These are phyloP conservation scores for Sisymbrium irio DNA, from an alignment of 345 rosid species.

Conservation along the genomic window DNA sequence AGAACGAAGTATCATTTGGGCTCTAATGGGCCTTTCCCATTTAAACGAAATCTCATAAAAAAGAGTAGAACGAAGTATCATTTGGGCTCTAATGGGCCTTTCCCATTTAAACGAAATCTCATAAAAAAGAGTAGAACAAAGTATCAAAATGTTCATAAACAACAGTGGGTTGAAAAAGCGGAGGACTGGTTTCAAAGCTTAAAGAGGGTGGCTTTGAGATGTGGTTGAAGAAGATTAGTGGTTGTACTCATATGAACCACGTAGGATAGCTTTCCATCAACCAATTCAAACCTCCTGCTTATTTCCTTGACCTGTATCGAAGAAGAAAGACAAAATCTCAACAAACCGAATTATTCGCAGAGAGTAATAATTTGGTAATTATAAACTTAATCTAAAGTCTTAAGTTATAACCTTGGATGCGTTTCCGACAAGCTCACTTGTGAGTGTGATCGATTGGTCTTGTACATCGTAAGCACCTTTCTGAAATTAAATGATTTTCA, in stretches of 20 bases:
- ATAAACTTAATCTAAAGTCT: too few relatives aligned
- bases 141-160: too few relatives aligned
- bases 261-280: constrained; percentile 47
- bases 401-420: constrained; percentile 87
- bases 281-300: constrained; percentile 44
- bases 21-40: too few relatives aligned
- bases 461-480: constrained; percentile 49
- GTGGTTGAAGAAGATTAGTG: constrained; percentile 47
- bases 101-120: too few relatives aligned
- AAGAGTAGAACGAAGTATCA: too few relatives aligned
- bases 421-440: constrained; percentile 66
- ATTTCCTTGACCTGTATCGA: constrained; percentile 52
- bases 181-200: constrained; percentile 37
- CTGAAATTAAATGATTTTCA: constrained; percentile 19
- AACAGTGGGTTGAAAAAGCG: too few relatives aligned
- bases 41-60: too few relatives aligned
- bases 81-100: too few relatives aligned
- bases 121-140: too few relatives aligned
- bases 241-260: constrained; percentile 58
- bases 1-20: too few relatives aligned
- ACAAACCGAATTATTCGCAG: too few relatives aligned
- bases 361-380: too few relatives aligned
- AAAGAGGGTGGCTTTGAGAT: constrained; percentile 49
- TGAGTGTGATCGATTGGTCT: constrained; percentile 50
- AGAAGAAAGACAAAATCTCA: background rate